These are phyloP conservation scores for Candida caryicola DNA, from an alignment of 805 yeast genomes.

Conservation along the genomic window DNA sequence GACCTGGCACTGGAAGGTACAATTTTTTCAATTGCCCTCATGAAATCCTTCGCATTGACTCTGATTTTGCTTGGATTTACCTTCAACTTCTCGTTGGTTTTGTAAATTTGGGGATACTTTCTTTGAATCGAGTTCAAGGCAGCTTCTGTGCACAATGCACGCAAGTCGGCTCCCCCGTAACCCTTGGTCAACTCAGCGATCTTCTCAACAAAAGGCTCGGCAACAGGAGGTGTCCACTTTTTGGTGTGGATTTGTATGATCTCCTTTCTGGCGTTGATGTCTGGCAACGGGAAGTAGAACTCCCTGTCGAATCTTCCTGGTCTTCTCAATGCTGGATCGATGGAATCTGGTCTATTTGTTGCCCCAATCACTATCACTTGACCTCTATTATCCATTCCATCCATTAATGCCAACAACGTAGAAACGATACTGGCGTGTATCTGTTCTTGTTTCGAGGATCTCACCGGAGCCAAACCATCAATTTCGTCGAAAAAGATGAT, in stretches of 20 bases:
- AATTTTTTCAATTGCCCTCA: slow-evolving; percentile 79
- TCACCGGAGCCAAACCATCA: slow-evolving; percentile 96
- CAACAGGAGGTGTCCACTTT: slow-evolving; percentile 79
- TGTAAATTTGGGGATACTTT: slow-evolving; percentile 88
- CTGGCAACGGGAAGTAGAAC: slow-evolving; percentile 93
- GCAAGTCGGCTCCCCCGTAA: slow-evolving; percentile 95
- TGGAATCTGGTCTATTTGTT: slow-evolving; percentile 94
- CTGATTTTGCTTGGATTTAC: slow-evolving; percentile 70
- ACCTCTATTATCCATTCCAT: slow-evolving; percentile 98
- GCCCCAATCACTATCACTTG: slow-evolving; percentile 98
- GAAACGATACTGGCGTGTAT: slow-evolving; percentile 97
- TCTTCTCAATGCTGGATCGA: slow-evolving; percentile 95
- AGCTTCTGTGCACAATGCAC: slow-evolving; percentile 94
- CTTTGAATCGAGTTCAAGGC: slow-evolving; percentile 91
- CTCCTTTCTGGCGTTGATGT: slow-evolving; percentile 68
- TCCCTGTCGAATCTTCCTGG: slow-evolving; percentile 98
- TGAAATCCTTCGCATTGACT: slow-evolving; percentile 80
- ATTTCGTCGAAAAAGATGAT: slow-evolving; percentile 97
- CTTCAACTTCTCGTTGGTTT: slow-evolving; percentile 64
- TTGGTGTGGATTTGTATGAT: slow-evolving; percentile 83
- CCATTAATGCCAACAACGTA: slow-evolving; percentile 92
- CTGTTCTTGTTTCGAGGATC: slow-evolving; percentile 97
- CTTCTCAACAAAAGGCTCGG: slow-evolving; percentile 54
- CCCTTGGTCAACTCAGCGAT: slow-evolving; percentile 87
- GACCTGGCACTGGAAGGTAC: slow-evolving; percentile 92